Conservation (phyloP, 2,329 filamentous ascomycete genomes). For the Monosporascus sp. region DNA sequence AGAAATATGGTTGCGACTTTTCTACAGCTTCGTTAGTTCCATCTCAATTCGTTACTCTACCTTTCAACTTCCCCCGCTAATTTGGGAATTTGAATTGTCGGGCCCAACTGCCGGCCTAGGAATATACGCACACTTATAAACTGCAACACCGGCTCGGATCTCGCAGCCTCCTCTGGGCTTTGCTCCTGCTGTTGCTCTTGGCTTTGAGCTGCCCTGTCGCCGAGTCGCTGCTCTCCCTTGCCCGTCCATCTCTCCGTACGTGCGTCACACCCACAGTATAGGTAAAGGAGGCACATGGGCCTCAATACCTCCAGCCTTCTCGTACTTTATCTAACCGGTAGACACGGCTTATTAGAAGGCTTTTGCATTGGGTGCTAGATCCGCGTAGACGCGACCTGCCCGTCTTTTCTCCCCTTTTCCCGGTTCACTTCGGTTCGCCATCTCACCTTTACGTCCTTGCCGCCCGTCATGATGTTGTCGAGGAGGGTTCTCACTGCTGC, state of each 20-base stretch:
- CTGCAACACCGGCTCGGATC: background rate
- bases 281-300: too few species aligned
- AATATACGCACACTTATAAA: background rate
- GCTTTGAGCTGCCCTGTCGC: too few species aligned
- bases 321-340: too few species aligned
- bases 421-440: background rate
- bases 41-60: background rate
- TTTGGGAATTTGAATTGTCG: background rate
- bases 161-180: background rate
- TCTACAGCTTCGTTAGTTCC: background rate
- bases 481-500: slow-evolving; percentile 33
- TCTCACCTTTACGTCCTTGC: background rate
- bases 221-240: too few species aligned
- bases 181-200: slow-evolving; percentile 2
- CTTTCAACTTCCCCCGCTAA: background rate
- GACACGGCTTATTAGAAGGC: too few species aligned
- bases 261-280: too few species aligned
- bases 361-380: background rate
- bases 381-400: background rate
- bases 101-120: background rate
- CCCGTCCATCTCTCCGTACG: too few species aligned
- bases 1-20: background rate
- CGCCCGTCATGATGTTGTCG: slow-evolving; percentile 23
- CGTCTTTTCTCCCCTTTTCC: background rate
- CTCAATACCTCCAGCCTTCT: too few species aligned